Base-by-base conservation (phyloP, 164 flowering plant genomes). In the Nelumbo lutea region DNA sequence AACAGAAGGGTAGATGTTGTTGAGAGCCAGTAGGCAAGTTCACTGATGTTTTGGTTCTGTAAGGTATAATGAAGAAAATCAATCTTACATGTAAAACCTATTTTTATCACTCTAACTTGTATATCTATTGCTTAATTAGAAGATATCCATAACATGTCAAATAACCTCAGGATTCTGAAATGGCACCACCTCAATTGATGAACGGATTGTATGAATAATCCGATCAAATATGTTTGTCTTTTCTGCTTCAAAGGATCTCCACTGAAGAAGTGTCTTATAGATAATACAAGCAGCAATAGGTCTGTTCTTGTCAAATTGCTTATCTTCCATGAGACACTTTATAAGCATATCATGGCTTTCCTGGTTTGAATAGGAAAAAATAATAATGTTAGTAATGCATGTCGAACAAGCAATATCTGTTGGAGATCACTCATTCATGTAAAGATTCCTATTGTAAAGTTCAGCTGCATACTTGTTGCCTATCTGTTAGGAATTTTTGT, bases 231-330 rank as follows among this genome's bases (percentile, higher is more conserved):
- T 83, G 70, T 69, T 78, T 60, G 93, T 88, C 75, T 86, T 90
- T 38, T 90, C 93, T 77, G 90, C 90, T 73, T 90, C 93, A 78
- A 88, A 88, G 59, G 93, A 85, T 80, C 91, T 79, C 96, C 96
- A 90, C 42, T 88, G 96, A 74, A 88, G 80, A 74, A 90, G 88
- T 70, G 85, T 72, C 77, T 82, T 90, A 71, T 82, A 88, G 4
- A 88, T 82, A 51, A 84, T 73, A 61, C 84, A 87, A 8, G 96
- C 90, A 58, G 90, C 85, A 10, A 76, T 83, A 44, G 96, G 87
- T 69, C 78, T 84, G 52, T 72, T 78, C 67, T 83, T 80, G 64
- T 84, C 84, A 76, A 90, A 90, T 66, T 78, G 59, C 68, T 79
- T 84, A 48, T 88, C 90, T 73, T 88, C 88, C 59, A 76, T 53